phyloP scores from a whole-genome alignment of 345 rosid genomes.

The Sisymbrium irio region DNA sequence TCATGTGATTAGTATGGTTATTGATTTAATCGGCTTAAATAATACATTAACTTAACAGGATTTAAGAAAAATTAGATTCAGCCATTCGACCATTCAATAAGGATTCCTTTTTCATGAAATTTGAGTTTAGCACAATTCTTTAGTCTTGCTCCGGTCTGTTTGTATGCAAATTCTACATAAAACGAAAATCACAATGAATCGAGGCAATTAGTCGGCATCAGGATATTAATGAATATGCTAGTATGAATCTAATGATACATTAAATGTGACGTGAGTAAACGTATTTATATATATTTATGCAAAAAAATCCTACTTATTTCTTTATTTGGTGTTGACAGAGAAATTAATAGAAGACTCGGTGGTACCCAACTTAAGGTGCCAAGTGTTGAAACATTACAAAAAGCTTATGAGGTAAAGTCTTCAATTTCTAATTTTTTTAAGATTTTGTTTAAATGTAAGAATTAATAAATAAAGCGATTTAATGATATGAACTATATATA shows the following conservation, averaged over 20 bases:
- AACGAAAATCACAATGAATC: background rate
- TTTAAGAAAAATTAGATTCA: background rate
- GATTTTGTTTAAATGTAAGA: background rate
- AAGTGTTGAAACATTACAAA: slow-evolving; percentile 26
- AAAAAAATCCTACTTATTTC: background rate
- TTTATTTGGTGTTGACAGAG: slow-evolving; percentile 34
- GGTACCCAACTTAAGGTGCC: slow-evolving; percentile 71
- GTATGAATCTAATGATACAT: background rate
- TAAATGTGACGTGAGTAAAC: background rate
- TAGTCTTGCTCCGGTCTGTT: background rate
- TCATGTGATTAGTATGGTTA: background rate
- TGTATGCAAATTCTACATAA: background rate
- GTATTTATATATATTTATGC: background rate
- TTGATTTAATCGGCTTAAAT: background rate
- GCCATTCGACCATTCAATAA: background rate
- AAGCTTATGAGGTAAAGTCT: slow-evolving; percentile 43
- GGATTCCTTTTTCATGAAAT: background rate
- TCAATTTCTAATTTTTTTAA: background rate
- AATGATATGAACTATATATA: too few relatives aligned
- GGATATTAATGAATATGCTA: background rate
- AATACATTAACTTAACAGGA: background rate
- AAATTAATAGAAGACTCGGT: slow-evolving; percentile 58
- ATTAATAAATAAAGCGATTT: background rate
- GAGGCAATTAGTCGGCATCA: slow-evolving; percentile 6
- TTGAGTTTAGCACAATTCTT: background rate